phyloP scores from a whole-genome alignment of 1,284 basidiomycete species.

The Hypsizygus ulmarius region DNA sequence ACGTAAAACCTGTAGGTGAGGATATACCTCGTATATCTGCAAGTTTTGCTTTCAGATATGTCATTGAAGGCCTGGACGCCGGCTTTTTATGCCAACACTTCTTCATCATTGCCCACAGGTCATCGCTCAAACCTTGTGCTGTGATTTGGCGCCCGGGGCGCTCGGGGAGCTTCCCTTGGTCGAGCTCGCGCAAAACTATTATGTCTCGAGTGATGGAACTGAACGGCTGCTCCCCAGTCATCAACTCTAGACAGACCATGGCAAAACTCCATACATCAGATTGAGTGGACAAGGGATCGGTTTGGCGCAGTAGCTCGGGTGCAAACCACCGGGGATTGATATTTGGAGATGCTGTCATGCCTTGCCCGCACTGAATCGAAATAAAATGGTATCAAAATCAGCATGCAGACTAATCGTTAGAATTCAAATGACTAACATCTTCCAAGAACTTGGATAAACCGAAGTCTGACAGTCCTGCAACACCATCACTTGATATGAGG shows the following conservation, averaged over 20 bases:
- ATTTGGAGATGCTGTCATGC: constrained; percentile 23
- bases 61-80: constrained; percentile 36
- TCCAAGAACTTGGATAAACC: constrained; percentile 42
- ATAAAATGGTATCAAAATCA: constrained; percentile 3
- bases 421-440: constrained; percentile 27
- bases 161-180: constrained; percentile 30
- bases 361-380: constrained; percentile 27
- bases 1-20: constrained; percentile 8
- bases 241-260: constrained; percentile 42
- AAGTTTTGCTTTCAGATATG: constrained; percentile 25
- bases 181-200: constrained; percentile 30
- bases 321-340: constrained; percentile 39
- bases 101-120: constrained; percentile 22
- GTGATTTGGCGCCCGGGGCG: constrained; percentile 28
- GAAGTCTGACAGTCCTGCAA: constrained; percentile 40
- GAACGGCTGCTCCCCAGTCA: constrained; percentile 40
- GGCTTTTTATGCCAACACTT: constrained; percentile 30
- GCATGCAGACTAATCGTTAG: not conserved
- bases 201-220: constrained; percentile 28
- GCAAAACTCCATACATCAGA: constrained; percentile 47
- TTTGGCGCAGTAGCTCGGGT: constrained; percentile 34
- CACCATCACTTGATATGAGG: constrained; percentile 34
- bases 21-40: constrained; percentile 20
- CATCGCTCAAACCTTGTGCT: constrained; percentile 31
- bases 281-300: constrained; percentile 30